A percentile compares a stretch with the other conserved stretches of the same genome.
Evolutionary conservation across 2,329 filamentous ascomycete genomes (phyloP).

Genomic region (Trichoderma polysporum): DNA sequence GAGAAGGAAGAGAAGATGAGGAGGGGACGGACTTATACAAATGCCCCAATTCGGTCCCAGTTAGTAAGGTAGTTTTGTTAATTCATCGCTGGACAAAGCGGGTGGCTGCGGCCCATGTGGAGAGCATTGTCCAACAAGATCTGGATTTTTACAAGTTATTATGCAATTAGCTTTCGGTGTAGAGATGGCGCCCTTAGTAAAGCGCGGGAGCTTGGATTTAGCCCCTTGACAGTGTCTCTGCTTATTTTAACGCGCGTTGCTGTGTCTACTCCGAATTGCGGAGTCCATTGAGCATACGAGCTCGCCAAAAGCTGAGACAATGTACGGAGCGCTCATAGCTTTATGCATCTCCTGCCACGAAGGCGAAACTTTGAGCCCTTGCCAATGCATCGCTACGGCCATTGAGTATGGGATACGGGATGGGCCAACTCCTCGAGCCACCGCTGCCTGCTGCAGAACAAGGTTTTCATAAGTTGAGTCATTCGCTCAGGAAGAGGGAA

Average conservation of each 20-base stretch:
- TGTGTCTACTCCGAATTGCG: not conserved
- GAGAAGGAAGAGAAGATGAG: not conserved
- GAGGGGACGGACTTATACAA: not conserved
- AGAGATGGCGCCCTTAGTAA: not conserved
- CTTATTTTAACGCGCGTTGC: conserved; percentile 10
- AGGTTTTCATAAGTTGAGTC: not conserved
- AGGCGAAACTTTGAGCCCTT: conserved; percentile 10
- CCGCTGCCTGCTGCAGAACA: too few species aligned
- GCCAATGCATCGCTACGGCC: not conserved
- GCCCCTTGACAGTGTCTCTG: conserved; percentile 5
- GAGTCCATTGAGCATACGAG: not conserved
- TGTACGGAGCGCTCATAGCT: not conserved
- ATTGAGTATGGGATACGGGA: not conserved
- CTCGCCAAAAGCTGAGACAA: not conserved
- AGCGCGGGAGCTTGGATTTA: conserved; percentile 7
- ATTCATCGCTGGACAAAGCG: not conserved
- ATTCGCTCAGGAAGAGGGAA: not conserved
- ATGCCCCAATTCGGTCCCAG: not conserved
- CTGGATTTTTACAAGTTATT: not conserved
- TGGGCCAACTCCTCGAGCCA: not conserved
- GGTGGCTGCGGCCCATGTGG: not conserved
- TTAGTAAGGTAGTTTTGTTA: not conserved
- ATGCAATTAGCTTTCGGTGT: conserved; percentile 3
- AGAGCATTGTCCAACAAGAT: conserved; percentile 1
- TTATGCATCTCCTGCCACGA: not conserved